Percentiles rank a stretch among this genome's conserved stretches.
These are phyloP conservation scores for Malassezia globosa DNA, from an alignment of 1,284 basidiomycete species.

Conservation along the genomic window DNA sequence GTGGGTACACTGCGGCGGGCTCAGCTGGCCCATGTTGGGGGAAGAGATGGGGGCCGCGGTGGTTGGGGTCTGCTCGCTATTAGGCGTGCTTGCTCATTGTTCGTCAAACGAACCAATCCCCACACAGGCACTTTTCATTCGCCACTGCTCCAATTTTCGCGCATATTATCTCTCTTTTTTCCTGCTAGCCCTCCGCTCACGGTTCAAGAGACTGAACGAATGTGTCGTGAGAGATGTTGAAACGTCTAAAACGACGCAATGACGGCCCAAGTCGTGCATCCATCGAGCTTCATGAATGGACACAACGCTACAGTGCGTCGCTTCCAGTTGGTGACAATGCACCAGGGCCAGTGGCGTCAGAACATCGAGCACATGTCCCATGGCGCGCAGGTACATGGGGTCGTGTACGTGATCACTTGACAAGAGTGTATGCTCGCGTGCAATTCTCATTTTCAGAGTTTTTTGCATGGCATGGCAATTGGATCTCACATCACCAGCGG, in stretches of 20 bases:
- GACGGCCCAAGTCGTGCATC: slow-evolving; percentile 2
- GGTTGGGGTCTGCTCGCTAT: too few relatives aligned
- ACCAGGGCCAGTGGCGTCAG: too few relatives aligned
- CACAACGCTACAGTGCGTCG: not conserved
- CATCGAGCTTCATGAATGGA: slow-evolving; percentile 1
- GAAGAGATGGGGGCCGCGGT: too few relatives aligned
- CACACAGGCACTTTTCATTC: not conserved
- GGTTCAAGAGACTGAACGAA: not conserved
- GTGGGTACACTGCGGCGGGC: too few relatives aligned
- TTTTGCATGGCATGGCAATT: slow-evolving; percentile 26
- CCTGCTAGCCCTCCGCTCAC: too few relatives aligned
- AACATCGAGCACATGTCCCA: not conserved
- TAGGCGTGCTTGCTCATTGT: too few relatives aligned
- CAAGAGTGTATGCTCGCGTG: not conserved
- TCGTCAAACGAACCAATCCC: too few relatives aligned
- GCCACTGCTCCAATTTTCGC: not conserved
- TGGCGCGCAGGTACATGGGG: not conserved
- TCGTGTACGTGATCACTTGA: not conserved
- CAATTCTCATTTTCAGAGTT: not conserved
- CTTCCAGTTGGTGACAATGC: too few relatives aligned
- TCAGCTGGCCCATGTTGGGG: too few relatives aligned
- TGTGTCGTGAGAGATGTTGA: not conserved
- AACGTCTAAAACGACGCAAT: not conserved
- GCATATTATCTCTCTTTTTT: not conserved
- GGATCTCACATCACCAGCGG: slow-evolving; percentile 60